Evolutionary conservation across 805 yeast species (phyloP).

Genomic region (Yamadazyma kitorensis): DNA sequence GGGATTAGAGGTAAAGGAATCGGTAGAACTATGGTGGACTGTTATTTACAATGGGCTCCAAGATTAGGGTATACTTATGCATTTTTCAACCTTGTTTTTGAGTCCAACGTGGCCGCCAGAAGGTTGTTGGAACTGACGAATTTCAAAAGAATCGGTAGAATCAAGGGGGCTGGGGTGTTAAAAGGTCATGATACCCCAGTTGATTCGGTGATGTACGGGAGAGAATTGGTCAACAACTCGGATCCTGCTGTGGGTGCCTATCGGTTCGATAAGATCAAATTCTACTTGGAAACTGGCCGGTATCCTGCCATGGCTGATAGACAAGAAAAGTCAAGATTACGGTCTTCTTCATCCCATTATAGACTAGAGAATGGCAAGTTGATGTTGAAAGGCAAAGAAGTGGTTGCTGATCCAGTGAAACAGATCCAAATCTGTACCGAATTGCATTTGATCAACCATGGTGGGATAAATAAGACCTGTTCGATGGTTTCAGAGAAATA

Average conservation of each 20-base stretch:
- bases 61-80: conserved; percentile 81
- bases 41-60: conserved; percentile 89
- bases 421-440: conserved; percentile 75
- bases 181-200: conserved; percentile 83
- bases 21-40: conserved; percentile 80
- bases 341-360: conserved; percentile 80
- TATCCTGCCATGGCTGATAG: conserved; percentile 84
- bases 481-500: conserved; percentile 71
- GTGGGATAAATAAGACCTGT: conserved; percentile 88
- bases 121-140: conserved; percentile 72
- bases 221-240: conserved; percentile 60
- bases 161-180: conserved; percentile 84
- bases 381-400: conserved; percentile 76
- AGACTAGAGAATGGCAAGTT: conserved; percentile 67
- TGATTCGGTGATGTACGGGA: conserved; percentile 82
- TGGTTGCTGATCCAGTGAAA: conserved; percentile 69
- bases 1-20: conserved; percentile 92
- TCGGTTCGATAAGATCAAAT: conserved; percentile 74
- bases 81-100: conserved; percentile 82
- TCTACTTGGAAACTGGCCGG: conserved; percentile 76
- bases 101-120: conserved; percentile 81
- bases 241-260: conserved; percentile 51
- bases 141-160: conserved; percentile 74
- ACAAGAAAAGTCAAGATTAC: conserved; percentile 80
- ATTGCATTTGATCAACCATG: conserved; percentile 67